Percentiles rank a stretch among this genome's conserved stretches.
These are phyloP conservation scores for Aaosphaeria pasadenensis DNA, from an alignment of 2,329 filamentous ascomycete species.

Conservation along the genomic window DNA sequence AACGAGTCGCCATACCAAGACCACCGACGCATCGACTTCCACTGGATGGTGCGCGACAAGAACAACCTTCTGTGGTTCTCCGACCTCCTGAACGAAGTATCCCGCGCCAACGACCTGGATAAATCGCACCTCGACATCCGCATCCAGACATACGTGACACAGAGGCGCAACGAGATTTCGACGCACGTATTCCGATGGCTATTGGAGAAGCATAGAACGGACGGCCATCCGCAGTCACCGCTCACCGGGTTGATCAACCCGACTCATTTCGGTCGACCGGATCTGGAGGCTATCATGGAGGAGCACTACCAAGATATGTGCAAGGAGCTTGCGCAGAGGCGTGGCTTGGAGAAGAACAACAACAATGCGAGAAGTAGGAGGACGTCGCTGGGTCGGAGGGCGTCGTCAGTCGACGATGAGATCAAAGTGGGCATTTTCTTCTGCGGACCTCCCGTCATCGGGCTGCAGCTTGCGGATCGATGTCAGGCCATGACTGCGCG, in stretches of 20 bases:
- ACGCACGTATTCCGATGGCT: slow-evolving; percentile 57
- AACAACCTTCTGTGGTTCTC: slow-evolving; percentile 59
- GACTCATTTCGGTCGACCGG: slow-evolving; percentile 55
- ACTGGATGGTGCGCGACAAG: slow-evolving; percentile 59
- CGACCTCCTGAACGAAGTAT: slow-evolving; percentile 50
- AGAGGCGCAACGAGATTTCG: slow-evolving; percentile 52
- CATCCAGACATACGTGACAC: slow-evolving; percentile 57
- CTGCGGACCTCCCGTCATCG: slow-evolving; percentile 56
- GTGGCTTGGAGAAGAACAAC: slow-evolving; percentile 19
- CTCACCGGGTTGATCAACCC: slow-evolving; percentile 54
- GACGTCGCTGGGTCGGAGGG: background rate
- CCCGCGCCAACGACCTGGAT: slow-evolving; percentile 35
- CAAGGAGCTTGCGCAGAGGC: slow-evolving; percentile 22
- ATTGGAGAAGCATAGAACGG: slow-evolving; percentile 55
- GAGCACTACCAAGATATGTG: slow-evolving; percentile 54
- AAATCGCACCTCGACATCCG: slow-evolving; percentile 48
- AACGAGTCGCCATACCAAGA: slow-evolving; percentile 27
- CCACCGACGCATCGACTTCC: slow-evolving; percentile 56
- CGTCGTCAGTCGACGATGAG: slow-evolving; percentile 14
- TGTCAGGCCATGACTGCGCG: slow-evolving; percentile 51
- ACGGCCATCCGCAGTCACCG: slow-evolving; percentile 50
- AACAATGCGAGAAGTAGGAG: slow-evolving; percentile 1
- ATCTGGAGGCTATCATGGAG: slow-evolving; percentile 53
- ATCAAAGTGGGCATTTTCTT: slow-evolving; percentile 56
- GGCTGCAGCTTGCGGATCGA: slow-evolving; percentile 54